Evolutionary conservation across 1,139 yeast species (phyloP), one percentile per base, ranked within the genome.

Genomic region (Blastobotrys serpentis): DNA sequence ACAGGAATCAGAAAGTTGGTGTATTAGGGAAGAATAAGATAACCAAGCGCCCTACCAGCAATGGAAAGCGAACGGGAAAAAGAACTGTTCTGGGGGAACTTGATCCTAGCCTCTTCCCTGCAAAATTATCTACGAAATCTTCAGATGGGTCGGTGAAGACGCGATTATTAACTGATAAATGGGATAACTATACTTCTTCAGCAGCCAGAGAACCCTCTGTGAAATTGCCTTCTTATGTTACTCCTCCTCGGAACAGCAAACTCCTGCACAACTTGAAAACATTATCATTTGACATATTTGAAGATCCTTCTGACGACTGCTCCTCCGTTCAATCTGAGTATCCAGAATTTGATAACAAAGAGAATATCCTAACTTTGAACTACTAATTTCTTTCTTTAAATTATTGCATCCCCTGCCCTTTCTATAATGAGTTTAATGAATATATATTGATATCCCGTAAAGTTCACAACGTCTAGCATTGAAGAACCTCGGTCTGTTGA

Each of bases 161-260:
- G 8, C 23, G 13, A 4, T 10, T 19, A 4, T 11, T 36, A 8
- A 36, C 40, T 17, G 22, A n/a, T n/a, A 14, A 36, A 4, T 36
- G 40, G 40, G 40, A 36, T 13, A 36, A 19, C 19, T 7, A 14
- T 4, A 10, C 40, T 4, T 36, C 40, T 10, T 33, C 37, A 3
- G 5, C 37, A 14, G 18, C 37, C 7, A 14, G 19, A 33, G n/a
- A 3, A 3, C 23, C 40, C 8, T 29, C 32, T 29, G 40, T 36
- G 11, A 36, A 36, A 18, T 11, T 36, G 14, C 40, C 40, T 18
- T 17, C 40, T 4, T 36, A 36, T 11, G 25, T 36, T 13, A 36
- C 40, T 5, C 40, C 40, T n/a, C 40, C 40, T n/a, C 23, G 40
- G 11, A 36, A 36, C 25, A 36, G 40, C 40, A 16, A 36, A 19